Conservation (phyloP, 352 stramenopile species). For the Phytophthora lateralis region DNA sequence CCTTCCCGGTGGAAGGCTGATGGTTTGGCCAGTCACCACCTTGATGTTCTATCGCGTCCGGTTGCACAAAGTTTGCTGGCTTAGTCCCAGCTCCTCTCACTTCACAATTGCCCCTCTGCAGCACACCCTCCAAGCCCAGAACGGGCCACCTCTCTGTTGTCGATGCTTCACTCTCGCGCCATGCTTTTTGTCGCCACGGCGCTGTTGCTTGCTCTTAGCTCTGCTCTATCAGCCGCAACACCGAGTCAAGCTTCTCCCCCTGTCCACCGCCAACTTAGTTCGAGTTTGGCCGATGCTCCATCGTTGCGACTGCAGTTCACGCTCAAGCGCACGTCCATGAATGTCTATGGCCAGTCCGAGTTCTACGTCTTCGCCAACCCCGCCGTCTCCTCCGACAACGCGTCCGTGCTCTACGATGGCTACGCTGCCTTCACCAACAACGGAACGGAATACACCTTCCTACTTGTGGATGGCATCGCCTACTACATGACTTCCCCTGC, state of each 20-base stretch:
- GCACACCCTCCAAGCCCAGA: background rate
- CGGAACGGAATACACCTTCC: slow-evolving; percentile 24
- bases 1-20: background rate
- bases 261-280: background rate
- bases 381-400: slow-evolving; percentile 22
- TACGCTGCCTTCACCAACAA: slow-evolving; percentile 25
- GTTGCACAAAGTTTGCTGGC: background rate
- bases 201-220: background rate
- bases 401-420: slow-evolving; percentile 37
- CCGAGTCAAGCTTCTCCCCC: background rate
- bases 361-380: slow-evolving; percentile 45
- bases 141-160: background rate
- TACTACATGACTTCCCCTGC: slow-evolving; percentile 29
- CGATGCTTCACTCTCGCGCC: background rate
- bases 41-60: background rate
- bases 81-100: background rate
- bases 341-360: slow-evolving; percentile 31
- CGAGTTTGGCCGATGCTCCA: slow-evolving; percentile 1
- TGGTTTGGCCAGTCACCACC: background rate
- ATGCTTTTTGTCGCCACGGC: background rate
- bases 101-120: background rate
- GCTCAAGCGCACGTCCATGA: slow-evolving; percentile 39
- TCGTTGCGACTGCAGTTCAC: slow-evolving; percentile 38
- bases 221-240: slow-evolving; percentile 28
- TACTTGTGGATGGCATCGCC: slow-evolving; percentile 32